phyloP scores from a whole-genome alignment of 805 yeast genomes.

The Saturnispora gosingensis region DNA sequence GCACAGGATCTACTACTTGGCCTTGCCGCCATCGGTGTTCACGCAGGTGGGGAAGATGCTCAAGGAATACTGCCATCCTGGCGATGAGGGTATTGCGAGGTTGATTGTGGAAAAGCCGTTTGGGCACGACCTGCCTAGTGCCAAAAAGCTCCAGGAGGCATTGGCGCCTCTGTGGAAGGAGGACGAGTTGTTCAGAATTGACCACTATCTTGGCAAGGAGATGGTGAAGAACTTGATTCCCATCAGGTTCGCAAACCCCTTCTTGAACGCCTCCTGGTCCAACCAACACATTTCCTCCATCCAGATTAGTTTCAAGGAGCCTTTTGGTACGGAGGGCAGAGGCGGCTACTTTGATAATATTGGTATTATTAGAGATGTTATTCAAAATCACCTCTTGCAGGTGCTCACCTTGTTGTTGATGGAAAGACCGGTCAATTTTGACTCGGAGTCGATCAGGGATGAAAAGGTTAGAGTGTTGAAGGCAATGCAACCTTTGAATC shows the following conservation, averaged over 20 bases:
- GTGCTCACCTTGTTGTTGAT: constrained; percentile 84
- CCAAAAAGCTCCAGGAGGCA: constrained; percentile 65
- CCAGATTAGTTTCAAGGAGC: constrained; percentile 91
- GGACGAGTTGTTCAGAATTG: constrained; percentile 89
- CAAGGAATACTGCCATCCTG: constrained; percentile 58
- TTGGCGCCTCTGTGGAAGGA: constrained; percentile 84
- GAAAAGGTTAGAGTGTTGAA: constrained; percentile 91
- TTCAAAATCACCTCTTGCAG: constrained; percentile 95
- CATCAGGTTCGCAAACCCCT: constrained; percentile 83
- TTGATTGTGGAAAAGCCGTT: constrained; percentile 95
- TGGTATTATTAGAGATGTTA: constrained; percentile 95
- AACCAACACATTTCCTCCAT: constrained; percentile 66
- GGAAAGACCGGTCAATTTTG: constrained; percentile 91
- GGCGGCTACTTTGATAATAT: constrained; percentile 96
- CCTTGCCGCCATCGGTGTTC: constrained; percentile 91
- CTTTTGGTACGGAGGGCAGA: constrained; percentile 98
- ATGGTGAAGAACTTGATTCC: constrained; percentile 91
- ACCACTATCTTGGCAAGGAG: constrained; percentile 96
- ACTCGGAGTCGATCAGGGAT: constrained; percentile 89
- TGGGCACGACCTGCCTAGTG: constrained; percentile 79
- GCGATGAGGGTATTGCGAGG: constrained; percentile 58
- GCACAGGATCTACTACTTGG: constrained; percentile 84
- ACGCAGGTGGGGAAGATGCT: constrained; percentile 66
- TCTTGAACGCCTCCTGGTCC: constrained; percentile 86
- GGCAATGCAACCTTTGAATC: constrained; percentile 62